Evolutionary conservation across 225 moss, liverwort and hornwort species (phyloP), one percentile per base, ranked within the genome.

Genomic region (Polytrichum commune): DNA sequence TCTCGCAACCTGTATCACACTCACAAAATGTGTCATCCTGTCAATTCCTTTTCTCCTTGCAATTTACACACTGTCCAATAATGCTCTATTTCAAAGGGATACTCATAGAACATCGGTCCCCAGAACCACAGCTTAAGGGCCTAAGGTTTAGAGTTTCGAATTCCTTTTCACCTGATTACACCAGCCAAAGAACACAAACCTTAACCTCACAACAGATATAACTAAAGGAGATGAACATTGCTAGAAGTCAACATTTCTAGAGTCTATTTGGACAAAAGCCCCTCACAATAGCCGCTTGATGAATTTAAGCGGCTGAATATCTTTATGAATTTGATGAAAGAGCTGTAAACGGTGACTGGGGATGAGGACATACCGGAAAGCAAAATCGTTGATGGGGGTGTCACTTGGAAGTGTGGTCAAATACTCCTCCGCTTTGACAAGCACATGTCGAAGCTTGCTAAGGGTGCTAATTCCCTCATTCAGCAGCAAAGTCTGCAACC

Each of bases 401-500:
- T 89, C 90, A 46, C 28, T 46, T 5, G 90, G 80, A 67, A 88
- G 62, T 65, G 79, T 89, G 23, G 19, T 5, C 67, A 96, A 76
- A 53, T 77, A 26, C 46, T 86, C 92, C 78, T 96, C 96, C 7
- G 88, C 75, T 72, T 84, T 96, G 0, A 83, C 62, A 16, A 96
- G 60, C 4, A 83, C 69, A 68, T 89, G 79, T 65, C 80, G 87
- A 27, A 96, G 83, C 76, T 85, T 86, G 26, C 60, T 65, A 35
- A 83, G 18, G 29, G 29, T 83, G 13, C 58, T 60, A 77, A 96
- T 74, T 10, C 81, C 74, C 24, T 90, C 92, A 72, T 93, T 96
- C 54, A 96, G 75, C 89, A 96, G 88, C 82, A 96, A 74, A 53
- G 75, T 75, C 94, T 95, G 84, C 78, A 74, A 22, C 19, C 75